Evolutionary conservation across 495 filamentous ascomycete species (phyloP), one percentile per base, ranked within the genome.

Genomic region (Corynascus novoguineensis): DNA sequence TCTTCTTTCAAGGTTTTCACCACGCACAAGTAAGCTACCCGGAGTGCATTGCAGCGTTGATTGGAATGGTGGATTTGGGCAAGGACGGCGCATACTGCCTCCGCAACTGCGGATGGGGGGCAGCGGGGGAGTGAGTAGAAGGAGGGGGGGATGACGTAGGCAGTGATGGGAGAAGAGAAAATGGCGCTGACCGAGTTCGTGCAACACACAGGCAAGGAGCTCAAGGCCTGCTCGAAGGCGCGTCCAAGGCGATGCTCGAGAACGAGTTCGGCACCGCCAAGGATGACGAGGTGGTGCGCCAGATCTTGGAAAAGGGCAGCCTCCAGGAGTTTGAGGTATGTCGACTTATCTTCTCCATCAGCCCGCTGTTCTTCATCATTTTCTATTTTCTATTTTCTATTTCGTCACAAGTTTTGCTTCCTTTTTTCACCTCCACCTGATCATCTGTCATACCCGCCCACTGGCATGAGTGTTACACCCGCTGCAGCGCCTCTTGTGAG

Each of bases 1-100:
- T 88, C 84, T 51, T 81, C 87, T 11, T 97, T 87, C 79, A 88
- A 95, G 81, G 79, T 98, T 64, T 96, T 97, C 60, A 77, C 87
- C 2, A 93, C 91, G 34, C 88, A 95, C 71, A 89, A 85, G 93
- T 97, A 82, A 72, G 88, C 77, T 53, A 41, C n/a, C n/a, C n/a
- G n/a, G n/a, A n/a, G n/a, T n/a, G n/a, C n/a, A n/a, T n/a, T n/a
- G n/a, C n/a, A n/a, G n/a, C n/a, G n/a, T n/a, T n/a, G n/a, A n/a
- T n/a, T n/a, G n/a, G n/a, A n/a, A n/a, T n/a, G n/a, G n/a, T n/a
- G n/a, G n/a, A n/a, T n/a, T n/a, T n/a, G n/a, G n/a, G n/a, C n/a
- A n/a, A n/a, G n/a, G n/a, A n/a, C n/a, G n/a, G n/a, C n/a, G n/a
- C n/a, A n/a, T n/a, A n/a, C n/a, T n/a, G n/a, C n/a, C n/a, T n/a